Conservation (phyloP, 2,329 filamentous ascomycete genomes). For the Thielaviopsis punctulata region DNA sequence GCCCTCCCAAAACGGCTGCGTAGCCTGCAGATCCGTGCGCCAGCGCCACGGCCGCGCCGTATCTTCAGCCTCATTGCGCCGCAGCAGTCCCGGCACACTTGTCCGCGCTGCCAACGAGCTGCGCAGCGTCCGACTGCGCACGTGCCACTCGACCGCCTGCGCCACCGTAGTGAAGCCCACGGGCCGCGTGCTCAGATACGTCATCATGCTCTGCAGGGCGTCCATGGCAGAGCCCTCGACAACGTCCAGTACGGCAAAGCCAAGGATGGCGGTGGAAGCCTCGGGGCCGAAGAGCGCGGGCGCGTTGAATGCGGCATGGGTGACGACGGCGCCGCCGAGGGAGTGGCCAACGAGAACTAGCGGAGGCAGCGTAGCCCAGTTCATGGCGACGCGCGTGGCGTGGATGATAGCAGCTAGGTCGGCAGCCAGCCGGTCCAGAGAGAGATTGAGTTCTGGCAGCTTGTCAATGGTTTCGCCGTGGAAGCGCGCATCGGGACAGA, state of each 20-base stretch:
- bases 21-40: slow-evolving; percentile 69
- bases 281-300: slow-evolving; percentile 67
- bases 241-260: slow-evolving; percentile 82
- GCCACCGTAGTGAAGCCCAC: slow-evolving; percentile 58
- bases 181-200: slow-evolving; percentile 71
- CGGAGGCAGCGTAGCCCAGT: slow-evolving; percentile 57
- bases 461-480: slow-evolving; percentile 54
- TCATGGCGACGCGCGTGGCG: slow-evolving; percentile 48
- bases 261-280: slow-evolving; percentile 53
- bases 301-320: slow-evolving; percentile 50
- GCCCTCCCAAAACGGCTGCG: slow-evolving; percentile 81
- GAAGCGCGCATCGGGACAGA: slow-evolving; percentile 72
- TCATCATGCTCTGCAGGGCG: slow-evolving; percentile 84
- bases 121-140: slow-evolving; percentile 71
- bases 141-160: slow-evolving; percentile 84
- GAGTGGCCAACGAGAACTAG: slow-evolving; percentile 80
- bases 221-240: slow-evolving; percentile 95
- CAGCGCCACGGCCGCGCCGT: slow-evolving; percentile 49
- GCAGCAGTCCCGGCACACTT: slow-evolving; percentile 68
- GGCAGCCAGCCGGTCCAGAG: slow-evolving; percentile 50
- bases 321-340: slow-evolving; percentile 80
- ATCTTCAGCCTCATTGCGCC: slow-evolving; percentile 23
- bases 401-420: slow-evolving; percentile 58
- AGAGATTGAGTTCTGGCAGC: slow-evolving; percentile 36
- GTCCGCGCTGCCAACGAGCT: slow-evolving; percentile 69